These are phyloP conservation scores for Aristolochia fimbriata DNA, from an alignment of 164 flowering plant species.

Conservation along the genomic window DNA sequence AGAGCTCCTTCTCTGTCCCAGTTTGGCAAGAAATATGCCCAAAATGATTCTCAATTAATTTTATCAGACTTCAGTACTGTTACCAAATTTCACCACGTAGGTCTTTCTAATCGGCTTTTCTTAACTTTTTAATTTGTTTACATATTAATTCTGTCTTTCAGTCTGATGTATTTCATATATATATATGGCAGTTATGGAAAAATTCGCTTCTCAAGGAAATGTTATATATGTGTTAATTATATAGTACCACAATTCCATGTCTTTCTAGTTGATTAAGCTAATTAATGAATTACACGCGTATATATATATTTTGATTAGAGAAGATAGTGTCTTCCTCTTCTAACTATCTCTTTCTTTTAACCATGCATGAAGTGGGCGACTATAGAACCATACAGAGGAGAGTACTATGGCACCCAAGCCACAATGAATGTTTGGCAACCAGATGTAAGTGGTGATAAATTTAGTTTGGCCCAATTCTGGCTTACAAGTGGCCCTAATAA, in stretches of 20 bases:
- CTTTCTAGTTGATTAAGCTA: no score
- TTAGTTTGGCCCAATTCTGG: conserved; percentile 2
- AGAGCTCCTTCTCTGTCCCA: neutral
- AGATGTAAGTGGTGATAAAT: neutral
- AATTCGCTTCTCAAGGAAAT: no score
- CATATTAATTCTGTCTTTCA: no score
- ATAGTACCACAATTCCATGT: no score
- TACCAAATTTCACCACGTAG: neutral
- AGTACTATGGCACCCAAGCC: neutral
- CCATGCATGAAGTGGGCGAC: neutral
- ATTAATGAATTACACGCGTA: no score
- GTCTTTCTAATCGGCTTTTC: neutral
- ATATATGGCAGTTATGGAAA: no score
- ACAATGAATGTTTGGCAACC: neutral
- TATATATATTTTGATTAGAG: no score
- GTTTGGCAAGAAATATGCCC: neutral
- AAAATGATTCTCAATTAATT: neutral
- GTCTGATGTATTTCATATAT: no score
- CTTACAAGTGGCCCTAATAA: neutral
- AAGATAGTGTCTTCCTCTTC: neutral
- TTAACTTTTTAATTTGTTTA: no score
- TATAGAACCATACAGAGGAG: neutral
- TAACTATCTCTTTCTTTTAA: neutral
- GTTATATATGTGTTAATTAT: no score
- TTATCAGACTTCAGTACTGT: no score